Evolutionary conservation across 495 filamentous ascomycete genomes (phyloP), one percentile per base, ranked within the genome.

Genomic region (Penicillium soppii): DNA sequence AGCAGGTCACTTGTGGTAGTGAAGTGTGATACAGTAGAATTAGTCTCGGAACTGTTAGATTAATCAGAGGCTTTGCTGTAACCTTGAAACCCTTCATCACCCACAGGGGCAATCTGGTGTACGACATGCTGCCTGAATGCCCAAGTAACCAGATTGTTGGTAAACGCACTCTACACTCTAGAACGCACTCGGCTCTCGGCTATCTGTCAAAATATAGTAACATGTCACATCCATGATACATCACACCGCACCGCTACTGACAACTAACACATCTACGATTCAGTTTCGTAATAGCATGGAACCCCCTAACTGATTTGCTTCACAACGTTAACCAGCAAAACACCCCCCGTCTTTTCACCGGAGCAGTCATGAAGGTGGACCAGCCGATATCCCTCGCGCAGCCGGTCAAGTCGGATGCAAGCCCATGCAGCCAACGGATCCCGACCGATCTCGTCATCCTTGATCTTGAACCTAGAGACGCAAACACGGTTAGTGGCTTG

Each of bases 351-450:
- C 47, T 80, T 69, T 12, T 72, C 56, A 1, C 91, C 90, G 35
- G 82, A 71, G 8, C 67, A 70, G 62, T 92, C 82, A 27, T 84
- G 66, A 22, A 97, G 67, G 44, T 84, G 86, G 32, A 97, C 70
- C 49, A 96, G 83, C 13, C 90, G 78, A 54, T 88, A 87, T 2
- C 92, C 92, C 30, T 77, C 63, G 39, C 82, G 80, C 45, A 96
- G 66, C 13, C 89, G 80, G 68, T 96, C 90, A 1, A 97, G 80
- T 16, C 90, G 77, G 47, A 95, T 83, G 62, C 91, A 95, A 7
- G 89, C 83, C 92, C 92, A 97, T 9, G 85, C 90, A 16, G 88
- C 89, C 30, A 95, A 62, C 40, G 84, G 75, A 56, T 96, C 90
- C 50, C 79, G 77, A 2, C 83, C 83, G 45, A 92, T 75, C 56